These are phyloP conservation scores for Chenopodium suecicum DNA, from an alignment of 148 eudicot genomes.

Conservation along the genomic window DNA sequence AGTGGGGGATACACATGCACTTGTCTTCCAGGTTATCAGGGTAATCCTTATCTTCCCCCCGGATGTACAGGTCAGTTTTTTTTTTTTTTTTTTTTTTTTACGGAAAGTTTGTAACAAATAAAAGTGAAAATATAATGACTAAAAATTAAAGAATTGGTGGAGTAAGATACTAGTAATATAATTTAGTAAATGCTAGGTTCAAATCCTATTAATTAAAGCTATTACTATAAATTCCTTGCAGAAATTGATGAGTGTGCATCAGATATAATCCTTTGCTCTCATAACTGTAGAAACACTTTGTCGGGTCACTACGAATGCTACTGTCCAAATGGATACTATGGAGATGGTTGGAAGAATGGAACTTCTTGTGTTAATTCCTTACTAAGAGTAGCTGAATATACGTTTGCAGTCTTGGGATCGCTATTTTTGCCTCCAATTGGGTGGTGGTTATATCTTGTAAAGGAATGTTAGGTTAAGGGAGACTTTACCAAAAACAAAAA, in stretches of 20 bases:
- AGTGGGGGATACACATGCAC: constrained; percentile 29
- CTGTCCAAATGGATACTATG: constrained; percentile 7
- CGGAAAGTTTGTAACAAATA: too few relatives aligned
- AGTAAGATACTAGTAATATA: too few relatives aligned
- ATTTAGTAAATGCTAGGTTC: too few relatives aligned
- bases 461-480: too few relatives aligned
- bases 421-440: too few relatives aligned
- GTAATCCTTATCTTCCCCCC: constrained; percentile 22
- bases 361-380: not conserved
- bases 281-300: constrained; percentile 8
- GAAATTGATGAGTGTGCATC: constrained; percentile 18
- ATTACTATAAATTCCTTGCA: not conserved
- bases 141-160: too few relatives aligned
- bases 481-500: too few relatives aligned
- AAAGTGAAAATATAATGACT: too few relatives aligned
- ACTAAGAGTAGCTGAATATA: too few relatives aligned
- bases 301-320: not conserved
- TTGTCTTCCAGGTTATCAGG: constrained; percentile 23
- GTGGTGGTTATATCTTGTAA: too few relatives aligned
- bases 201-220: too few relatives aligned
- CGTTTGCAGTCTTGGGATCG: not conserved
- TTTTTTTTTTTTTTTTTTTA: too few relatives aligned
- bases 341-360: constrained; percentile 8
- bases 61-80: constrained; percentile 1
- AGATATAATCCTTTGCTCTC: not conserved